These are phyloP conservation scores for Chlamydomonas sp. DNA, from an alignment of 139 green algal species.

Conservation along the genomic window DNA sequence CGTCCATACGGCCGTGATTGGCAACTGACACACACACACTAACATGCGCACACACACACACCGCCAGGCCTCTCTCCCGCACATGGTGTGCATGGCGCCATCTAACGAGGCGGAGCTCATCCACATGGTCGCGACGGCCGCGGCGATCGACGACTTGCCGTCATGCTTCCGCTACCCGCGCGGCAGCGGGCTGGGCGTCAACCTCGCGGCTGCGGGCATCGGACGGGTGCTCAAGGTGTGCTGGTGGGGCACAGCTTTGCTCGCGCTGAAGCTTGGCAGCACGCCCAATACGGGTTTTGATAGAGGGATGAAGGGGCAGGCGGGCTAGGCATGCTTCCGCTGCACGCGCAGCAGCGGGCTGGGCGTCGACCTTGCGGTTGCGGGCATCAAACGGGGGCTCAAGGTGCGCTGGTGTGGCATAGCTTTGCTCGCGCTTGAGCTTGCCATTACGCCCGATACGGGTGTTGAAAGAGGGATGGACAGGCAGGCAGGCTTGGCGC, in stretches of 20 bases:
- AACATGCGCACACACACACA: conserved; percentile 6
- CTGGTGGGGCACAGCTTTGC: conserved; percentile 41
- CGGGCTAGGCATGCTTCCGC: conserved; percentile 63
- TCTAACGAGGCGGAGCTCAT: conserved; percentile 90
- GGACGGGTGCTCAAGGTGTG: conserved; percentile 63
- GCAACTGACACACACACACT: background rate
- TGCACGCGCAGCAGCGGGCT: conserved; percentile 87
- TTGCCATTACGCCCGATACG: background rate
- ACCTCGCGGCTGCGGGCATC: conserved; percentile 62
- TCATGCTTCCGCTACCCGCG: conserved; percentile 82
- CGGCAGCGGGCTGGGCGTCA: conserved; percentile 82
- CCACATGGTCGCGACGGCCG: conserved; percentile 83
- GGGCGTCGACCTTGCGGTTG: conserved; percentile 70
- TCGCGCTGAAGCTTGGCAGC: conserved; percentile 4
- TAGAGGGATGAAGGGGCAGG: too few species aligned
- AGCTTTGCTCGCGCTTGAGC: background rate
- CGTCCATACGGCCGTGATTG: conserved; percentile 35
- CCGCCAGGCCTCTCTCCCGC: too few species aligned
- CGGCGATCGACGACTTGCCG: conserved; percentile 77
- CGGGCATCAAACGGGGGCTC: conserved; percentile 48
- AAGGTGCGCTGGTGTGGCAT: conserved; percentile 65
- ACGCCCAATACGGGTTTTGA: background rate
- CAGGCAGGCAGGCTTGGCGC: too few species aligned
- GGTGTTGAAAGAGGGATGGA: too few species aligned
- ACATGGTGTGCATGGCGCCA: conserved; percentile 78